These are phyloP conservation scores for Fonsecaea pedrosoi DNA, from an alignment of 2,329 filamentous ascomycete genomes.

Conservation along the genomic window DNA sequence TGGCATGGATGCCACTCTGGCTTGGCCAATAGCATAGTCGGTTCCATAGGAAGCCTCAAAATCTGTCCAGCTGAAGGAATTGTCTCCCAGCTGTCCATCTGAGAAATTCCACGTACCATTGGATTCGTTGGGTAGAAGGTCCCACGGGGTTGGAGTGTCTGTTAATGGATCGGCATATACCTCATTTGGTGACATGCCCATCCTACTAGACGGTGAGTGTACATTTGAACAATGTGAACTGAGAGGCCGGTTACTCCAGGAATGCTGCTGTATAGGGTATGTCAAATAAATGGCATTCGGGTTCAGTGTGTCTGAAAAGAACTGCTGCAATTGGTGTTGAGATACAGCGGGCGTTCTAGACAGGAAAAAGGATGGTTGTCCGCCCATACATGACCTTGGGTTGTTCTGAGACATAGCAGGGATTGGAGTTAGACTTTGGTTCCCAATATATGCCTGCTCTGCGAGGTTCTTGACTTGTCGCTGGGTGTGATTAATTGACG, in stretches of 20 bases:
- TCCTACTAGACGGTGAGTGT: constrained; percentile 23
- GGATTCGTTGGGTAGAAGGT: constrained; percentile 27
- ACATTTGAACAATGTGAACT: constrained; percentile 33
- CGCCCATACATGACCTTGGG: constrained; percentile 39
- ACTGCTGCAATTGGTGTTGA: constrained; percentile 34
- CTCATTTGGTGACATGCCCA: constrained; percentile 23
- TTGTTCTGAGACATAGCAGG: constrained; percentile 27
- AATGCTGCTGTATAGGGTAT: constrained; percentile 38
- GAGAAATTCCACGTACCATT: constrained; percentile 37
- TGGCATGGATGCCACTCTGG: constrained; percentile 30
- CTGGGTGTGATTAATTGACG: constrained; percentile 36
- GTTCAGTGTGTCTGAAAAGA: constrained; percentile 30
- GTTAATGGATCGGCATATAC: constrained; percentile 21
- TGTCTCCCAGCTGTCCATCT: constrained; percentile 28
- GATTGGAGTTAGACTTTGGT: constrained; percentile 24
- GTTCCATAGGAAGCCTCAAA: constrained; percentile 32
- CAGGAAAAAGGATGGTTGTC: constrained; percentile 36
- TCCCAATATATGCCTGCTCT: constrained; percentile 31
- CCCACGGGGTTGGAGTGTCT: constrained; percentile 26
- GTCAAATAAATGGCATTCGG: constrained; percentile 36
- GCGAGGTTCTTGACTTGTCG: constrained; percentile 38
- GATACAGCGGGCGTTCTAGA: constrained; percentile 33
- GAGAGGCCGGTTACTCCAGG: constrained; percentile 33
- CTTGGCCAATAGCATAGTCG: constrained; percentile 34
- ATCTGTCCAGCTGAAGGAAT: constrained; percentile 35